Base-by-base conservation (phyloP, 139 green algal genomes). In the Ettlia oleoabundans region DNA sequence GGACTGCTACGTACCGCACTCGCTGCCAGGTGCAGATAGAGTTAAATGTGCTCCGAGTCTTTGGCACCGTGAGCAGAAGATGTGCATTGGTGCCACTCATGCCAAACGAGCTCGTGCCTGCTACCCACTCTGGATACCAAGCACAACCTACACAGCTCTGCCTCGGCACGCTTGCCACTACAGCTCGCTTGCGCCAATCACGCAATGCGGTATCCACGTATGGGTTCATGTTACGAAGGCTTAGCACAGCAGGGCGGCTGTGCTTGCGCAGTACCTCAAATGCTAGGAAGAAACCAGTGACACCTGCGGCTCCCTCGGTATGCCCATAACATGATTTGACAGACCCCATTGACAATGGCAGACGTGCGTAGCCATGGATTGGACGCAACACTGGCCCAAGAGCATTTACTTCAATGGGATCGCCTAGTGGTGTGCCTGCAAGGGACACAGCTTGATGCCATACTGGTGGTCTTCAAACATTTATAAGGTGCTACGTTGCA, bases 401-500 rank as follows among this genome's bases (percentile, higher is more conserved):
- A 38, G 58, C n/a, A 5, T 66, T 32, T 15, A 80, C n/a, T n/a
- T n/a, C n/a, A n/a, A n/a, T n/a, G n/a, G n/a, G n/a, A n/a, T n/a
- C n/a, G n/a, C n/a, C 95, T 38, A 98, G 87, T 21, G 92, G 82
- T 28, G 95, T 98, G 32, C 95, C 55, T 65, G 55, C 15, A n/a
- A n/a, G n/a, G n/a, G n/a, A n/a, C n/a, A n/a, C n/a, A n/a, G n/a
- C n/a, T n/a, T n/a, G n/a, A n/a, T n/a, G n/a, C n/a, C n/a, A n/a
- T n/a, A n/a, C n/a, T n/a, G n/a, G n/a, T n/a, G n/a, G n/a, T n/a
- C n/a, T n/a, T n/a, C n/a, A n/a, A n/a, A n/a, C n/a, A n/a, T n/a
- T n/a, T n/a, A n/a, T n/a, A n/a, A n/a, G n/a, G n/a, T n/a, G n/a
- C n/a, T n/a, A n/a, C n/a, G n/a, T n/a, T n/a, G n/a, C n/a, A n/a